Evolutionary conservation across 1,139 yeast species (phyloP), one percentile per base, ranked within the genome.

Genomic region (Blastobotrys indianensis): DNA sequence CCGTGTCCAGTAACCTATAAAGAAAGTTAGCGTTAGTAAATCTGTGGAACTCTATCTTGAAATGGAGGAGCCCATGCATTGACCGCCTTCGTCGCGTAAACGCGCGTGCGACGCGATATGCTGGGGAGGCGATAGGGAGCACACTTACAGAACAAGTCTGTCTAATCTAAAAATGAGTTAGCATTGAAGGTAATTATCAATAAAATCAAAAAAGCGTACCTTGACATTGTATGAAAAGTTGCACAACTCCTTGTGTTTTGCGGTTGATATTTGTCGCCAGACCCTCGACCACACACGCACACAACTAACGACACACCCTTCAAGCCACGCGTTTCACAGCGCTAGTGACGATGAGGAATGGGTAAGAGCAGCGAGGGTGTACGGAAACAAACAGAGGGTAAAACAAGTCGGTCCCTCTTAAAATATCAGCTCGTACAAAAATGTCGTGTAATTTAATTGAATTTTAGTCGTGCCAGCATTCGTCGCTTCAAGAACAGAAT

Each of bases 1-100:
- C 98, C 2, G 97, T 86, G 67, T 94, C 98, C 54, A 94, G 70
- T 17, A 47, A 16, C 28, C 50, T 47, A 44, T n/a, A n/a, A n/a
- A n/a, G n/a, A n/a, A 10, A 32, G 10, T 30, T 20, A 10, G 2
- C 13, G 49, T 46, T 46, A 46, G 49, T n/a, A 11, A 31, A 17
- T 10, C 10, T 10, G n/a, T 16, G 13, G 12, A 37, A 13, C 30
- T 25, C 25, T 20, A 20, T 4, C 7, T 20, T 20, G 25, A 20
- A 7, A 4, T 20, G 25, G 25, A 20, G 25, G 25, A 20, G 4
- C 25, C 25, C 25, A 20, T 20, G 25, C 25, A 20, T 7, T 20
- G 25, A 20, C 25, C 25, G 25, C 6, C 25, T 20, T 12, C 12
- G 11, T 10, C 36, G 20, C 11, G 11, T 9, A 10, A 5, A 17